Percentiles rank a stretch among this genome's conserved stretches.
Conservation (phyloP, 805 yeast species). For the Blastobotrys attinorum region DNA sequence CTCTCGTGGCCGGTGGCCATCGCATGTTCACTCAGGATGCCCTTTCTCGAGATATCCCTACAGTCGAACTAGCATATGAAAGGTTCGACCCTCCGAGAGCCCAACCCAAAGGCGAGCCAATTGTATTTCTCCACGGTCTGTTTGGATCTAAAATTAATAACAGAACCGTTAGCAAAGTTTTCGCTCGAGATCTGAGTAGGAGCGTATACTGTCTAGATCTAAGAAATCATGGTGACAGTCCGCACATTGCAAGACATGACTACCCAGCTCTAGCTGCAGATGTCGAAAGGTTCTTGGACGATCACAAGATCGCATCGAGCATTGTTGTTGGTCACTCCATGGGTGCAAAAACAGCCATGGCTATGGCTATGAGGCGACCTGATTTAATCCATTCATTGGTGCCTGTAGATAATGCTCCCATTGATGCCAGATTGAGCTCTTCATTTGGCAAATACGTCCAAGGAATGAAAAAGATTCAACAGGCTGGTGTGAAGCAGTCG, state of each 20-base stretch:
- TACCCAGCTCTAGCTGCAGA: conserved; percentile 80
- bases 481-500: conserved; percentile 37
- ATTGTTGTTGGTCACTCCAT: conserved; percentile 37
- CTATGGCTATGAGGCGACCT: conserved; percentile 61
- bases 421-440: conserved; percentile 48
- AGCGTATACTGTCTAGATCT: conserved; percentile 46
- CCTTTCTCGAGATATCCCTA: conserved; percentile 8
- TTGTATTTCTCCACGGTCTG: conserved; percentile 78
- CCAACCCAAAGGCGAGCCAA: conserved; percentile 38
- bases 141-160: conserved; percentile 82
- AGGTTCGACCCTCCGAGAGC: conserved; percentile 29
- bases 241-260: conserved; percentile 62
- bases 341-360: conserved; percentile 95
- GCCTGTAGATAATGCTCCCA: conserved; percentile 87
- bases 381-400: conserved; percentile 53
- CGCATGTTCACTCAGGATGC: conserved; percentile 1
- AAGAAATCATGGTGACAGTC: conserved; percentile 90
- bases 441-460: conserved; percentile 61
- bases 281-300: conserved; percentile 64
- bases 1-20: neutral
- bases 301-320: conserved; percentile 27
- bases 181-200: conserved; percentile 29
- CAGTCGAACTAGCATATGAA: conserved; percentile 52
- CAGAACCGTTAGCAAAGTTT: conserved; percentile 58
- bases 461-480: conserved; percentile 52